A percentile compares a stretch with the other conserved stretches of the same genome.
phyloP scores from a whole-genome alignment of 345 rosid species.

The Lagerstroemia speciosa region DNA sequence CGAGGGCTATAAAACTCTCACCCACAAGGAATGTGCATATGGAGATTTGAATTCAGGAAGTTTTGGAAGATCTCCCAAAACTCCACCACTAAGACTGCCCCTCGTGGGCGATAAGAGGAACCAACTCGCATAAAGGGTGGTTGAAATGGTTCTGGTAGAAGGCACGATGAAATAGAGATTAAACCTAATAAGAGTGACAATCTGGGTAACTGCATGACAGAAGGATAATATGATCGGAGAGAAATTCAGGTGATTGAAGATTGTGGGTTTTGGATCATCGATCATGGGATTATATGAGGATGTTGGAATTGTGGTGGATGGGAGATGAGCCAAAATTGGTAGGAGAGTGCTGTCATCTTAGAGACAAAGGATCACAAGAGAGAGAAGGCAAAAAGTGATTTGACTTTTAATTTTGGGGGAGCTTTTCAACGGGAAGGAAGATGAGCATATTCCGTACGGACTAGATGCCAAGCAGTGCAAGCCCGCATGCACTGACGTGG shows the following conservation, averaged over 20 bases:
- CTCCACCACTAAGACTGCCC: too few species aligned
- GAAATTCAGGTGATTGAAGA: too few species aligned
- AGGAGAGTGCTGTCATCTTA: conserved; percentile 1
- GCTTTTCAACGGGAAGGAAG: neutral
- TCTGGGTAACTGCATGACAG: neutral
- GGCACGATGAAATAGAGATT: neutral
- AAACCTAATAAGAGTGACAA: neutral
- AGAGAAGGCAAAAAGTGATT: neutral
- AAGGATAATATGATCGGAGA: too few species aligned
- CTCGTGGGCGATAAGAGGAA: too few species aligned
- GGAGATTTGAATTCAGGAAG: too few species aligned
- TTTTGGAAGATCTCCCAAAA: too few species aligned
- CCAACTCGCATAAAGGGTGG: neutral
- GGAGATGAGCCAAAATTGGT: neutral
- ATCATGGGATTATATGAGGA: neutral
- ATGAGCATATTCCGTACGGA: neutral
- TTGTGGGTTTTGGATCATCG: too few species aligned
- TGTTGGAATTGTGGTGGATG: too few species aligned
- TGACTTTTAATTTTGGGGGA: neutral
- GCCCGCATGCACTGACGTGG: neutral
- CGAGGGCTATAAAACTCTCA: too few species aligned
- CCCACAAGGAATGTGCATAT: too few species aligned
- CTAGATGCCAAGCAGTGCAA: neutral
- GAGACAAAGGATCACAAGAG: neutral
- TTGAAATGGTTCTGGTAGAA: neutral